Base-by-base conservation (phyloP, 768 basidiomycete genomes). In the Pholiota molesta region DNA sequence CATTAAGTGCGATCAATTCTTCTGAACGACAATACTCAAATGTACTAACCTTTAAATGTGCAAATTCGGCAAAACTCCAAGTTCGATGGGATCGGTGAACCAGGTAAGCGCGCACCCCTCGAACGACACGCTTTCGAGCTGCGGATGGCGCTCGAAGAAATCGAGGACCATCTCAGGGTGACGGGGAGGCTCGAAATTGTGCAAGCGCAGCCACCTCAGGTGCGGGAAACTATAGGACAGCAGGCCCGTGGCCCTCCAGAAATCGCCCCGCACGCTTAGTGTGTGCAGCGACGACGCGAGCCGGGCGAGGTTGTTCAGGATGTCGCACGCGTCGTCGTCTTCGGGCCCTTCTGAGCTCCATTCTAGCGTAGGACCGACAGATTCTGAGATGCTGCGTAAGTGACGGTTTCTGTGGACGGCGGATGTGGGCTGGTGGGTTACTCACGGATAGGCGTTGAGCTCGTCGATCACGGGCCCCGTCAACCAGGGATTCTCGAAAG, bases 401-500 rank as follows among this genome's bases (percentile, higher is more conserved):
- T 10, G 13, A 17, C 10, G 33, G 23, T 13, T n/a, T 7, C 35
- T 23, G 2, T 31, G 31, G 1, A 31, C 31, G 17, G 4, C 3
- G 7, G n/a, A 33, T 19, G n/a, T 16, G 14, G n/a, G n/a, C n/a
- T n/a, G n/a, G n/a, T n/a, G n/a, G n/a, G 35, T 31, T 37, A 33
- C 52, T 16, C 33, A 54, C 52, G 2, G 52, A 54, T 17, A 54
- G 17, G 16, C 23, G 14, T 58, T 21, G 7, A 62, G 26, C 1
- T 59, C 52, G 14, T 54, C 45, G 3, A 62, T 21, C 5, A 57
- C 62, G 31, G 52, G 53, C 11, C 37, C 42, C 13, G 58, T 23
- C 10, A 62, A 13, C 62, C 62, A 62, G 6, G 52, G 57, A 53
- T 62, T 40, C 2, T 26, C 29, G 14, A 8, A 26, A 10, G 14